Evolutionary conservation across 805 yeast genomes (phyloP), one percentile per base, ranked within the genome.

Genomic region (Candida maesae): DNA sequence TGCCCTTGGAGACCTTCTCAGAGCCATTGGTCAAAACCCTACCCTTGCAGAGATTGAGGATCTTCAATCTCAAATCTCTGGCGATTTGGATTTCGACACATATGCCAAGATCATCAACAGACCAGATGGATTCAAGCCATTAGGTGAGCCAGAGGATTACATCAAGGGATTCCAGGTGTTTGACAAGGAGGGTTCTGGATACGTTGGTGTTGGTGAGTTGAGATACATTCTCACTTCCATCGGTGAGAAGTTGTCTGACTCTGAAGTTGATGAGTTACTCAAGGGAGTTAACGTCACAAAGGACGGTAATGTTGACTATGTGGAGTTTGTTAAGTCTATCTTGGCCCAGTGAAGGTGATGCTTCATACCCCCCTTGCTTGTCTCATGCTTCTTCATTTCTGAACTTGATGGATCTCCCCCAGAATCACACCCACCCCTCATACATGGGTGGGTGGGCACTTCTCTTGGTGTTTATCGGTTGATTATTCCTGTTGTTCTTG

Each of bases 1-100:
- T 48, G 81, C 85, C 46, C 74, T 93, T 37, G 99, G 98, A 26
- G 99, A 93, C 60, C 76, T 93, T 53, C 76, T 93, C 46, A 79
- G 99, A 62, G 97, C 99, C 2, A 90, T 93, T 46, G 99, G 99
- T 29, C 98, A 91, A 71, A 93, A 93, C 70, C 99, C 99, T 49
- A 90, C 99, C 4, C 76, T 88, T 56, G 84, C 90, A 17, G 96
- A 89, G 66, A 84, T 89, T 48, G 68, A 76, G 21, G 80, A 78
- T 43, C 64, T 81, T 38, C 78, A 76, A 59, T 63, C 53, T 2
- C 66, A 61, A 42, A 42, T 60, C 31, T 60, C 62, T 20, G 62
- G 62, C n/a, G 64, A 61, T 28, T 46, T 87, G 51, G 87, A 83
- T 56, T 88, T 81, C 51, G 90, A 81, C 44, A 78, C 87, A 13